Conservation (phyloP, 441 rosid genomes). For the Biscutella laevigata region DNA sequence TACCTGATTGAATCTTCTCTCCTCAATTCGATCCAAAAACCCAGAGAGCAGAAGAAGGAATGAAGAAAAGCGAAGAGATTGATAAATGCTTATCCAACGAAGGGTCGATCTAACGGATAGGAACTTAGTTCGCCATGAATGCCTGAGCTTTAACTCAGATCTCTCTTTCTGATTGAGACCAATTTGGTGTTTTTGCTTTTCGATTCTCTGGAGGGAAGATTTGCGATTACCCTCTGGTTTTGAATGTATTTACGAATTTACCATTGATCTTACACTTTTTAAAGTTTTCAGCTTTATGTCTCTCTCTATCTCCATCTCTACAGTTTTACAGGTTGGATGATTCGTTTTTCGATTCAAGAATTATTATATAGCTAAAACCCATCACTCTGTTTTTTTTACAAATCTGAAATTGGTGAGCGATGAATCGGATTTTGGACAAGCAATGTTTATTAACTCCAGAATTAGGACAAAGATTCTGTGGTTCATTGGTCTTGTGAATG, state of each 20-base stretch:
- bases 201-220: conserved; percentile 1
- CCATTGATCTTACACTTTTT: background rate
- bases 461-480: no score
- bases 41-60: background rate
- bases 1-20: conserved; percentile 21
- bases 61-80: background rate
- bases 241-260: conserved; percentile 7
- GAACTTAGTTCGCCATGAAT: conserved; percentile 22
- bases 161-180: conserved; percentile 16
- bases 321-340: conserved; percentile 18
- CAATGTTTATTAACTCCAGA: no score
- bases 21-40: background rate
- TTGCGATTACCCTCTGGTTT: background rate
- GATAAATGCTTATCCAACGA: conserved; percentile 5
- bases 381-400: no score
- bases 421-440: no score
- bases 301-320: conserved; percentile 7
- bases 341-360: conserved; percentile 11
- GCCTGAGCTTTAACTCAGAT: conserved; percentile 27
- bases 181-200: conserved; percentile 6
- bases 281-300: conserved; percentile 6
- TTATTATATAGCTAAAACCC: no score
- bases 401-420: no score
- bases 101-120: conserved; percentile 29
- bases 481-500: no score